phyloP scores from a whole-genome alignment of 352 stramenopile genomes.

The Phytophthora constricta region DNA sequence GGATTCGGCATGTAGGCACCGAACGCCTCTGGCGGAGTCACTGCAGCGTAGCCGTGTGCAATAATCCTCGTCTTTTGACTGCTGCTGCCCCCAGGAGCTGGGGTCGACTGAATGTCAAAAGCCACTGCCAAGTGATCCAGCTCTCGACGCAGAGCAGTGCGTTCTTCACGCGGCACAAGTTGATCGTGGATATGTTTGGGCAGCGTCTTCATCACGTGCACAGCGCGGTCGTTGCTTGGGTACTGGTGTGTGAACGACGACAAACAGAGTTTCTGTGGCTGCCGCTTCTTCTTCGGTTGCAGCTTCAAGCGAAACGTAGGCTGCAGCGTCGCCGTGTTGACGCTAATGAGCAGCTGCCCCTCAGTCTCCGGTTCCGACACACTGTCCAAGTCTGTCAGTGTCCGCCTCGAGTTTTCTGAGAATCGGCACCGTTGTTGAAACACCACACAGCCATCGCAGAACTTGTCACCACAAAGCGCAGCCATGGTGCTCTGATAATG shows the following conservation, averaged over 20 bases:
- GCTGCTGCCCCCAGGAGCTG: constrained; percentile 32
- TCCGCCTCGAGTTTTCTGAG: constrained; percentile 31
- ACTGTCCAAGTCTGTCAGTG: constrained; percentile 15
- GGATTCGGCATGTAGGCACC: constrained; percentile 20
- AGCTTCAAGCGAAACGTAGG: constrained; percentile 35
- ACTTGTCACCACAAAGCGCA: constrained; percentile 42
- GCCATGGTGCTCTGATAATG: constrained; percentile 40
- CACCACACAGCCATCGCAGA: constrained; percentile 45
- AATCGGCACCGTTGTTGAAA: constrained; percentile 51
- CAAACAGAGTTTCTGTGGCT: constrained; percentile 51
- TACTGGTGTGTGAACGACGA: constrained; percentile 56
- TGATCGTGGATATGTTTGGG: constrained; percentile 64
- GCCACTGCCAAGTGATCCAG: constrained; percentile 65
- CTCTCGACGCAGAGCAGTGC: constrained; percentile 52
- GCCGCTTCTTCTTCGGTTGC: constrained; percentile 38
- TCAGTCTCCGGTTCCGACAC: constrained; percentile 6
- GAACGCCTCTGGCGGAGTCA: constrained; percentile 41
- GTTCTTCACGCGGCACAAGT: constrained; percentile 44
- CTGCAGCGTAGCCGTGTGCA: constrained; percentile 58
- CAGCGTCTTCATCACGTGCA: constrained; percentile 72
- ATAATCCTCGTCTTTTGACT: constrained; percentile 48
- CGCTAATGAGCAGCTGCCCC: constrained; percentile 33
- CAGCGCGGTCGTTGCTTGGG: constrained; percentile 45
- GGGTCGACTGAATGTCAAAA: constrained; percentile 56
- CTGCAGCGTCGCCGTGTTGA: constrained; percentile 41